These are phyloP conservation scores for Zygotorulaspora florentina DNA, from an alignment of 805 yeast genomes.

Conservation along the genomic window DNA sequence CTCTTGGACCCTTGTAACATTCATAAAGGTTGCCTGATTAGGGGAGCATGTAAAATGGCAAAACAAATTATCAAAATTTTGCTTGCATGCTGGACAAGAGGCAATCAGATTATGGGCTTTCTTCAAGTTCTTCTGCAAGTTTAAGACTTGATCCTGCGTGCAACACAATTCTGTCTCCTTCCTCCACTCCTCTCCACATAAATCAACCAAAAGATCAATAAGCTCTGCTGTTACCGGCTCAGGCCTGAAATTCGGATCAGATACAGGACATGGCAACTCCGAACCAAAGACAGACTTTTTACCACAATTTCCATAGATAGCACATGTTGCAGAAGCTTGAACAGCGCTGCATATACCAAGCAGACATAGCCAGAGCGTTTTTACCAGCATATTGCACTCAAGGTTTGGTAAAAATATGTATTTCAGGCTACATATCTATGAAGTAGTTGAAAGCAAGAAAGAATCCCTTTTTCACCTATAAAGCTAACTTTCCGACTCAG, in stretches of 20 bases:
- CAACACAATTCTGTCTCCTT: slow-evolving; percentile 60
- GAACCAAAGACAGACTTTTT: slow-evolving; percentile 73
- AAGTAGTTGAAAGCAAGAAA: not conserved
- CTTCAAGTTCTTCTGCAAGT: slow-evolving; percentile 55
- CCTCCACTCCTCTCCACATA: slow-evolving; percentile 74
- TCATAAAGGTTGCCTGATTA: slow-evolving; percentile 67
- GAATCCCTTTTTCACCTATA: not conserved
- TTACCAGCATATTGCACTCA: slow-evolving; percentile 2
- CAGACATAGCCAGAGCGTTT: slow-evolving; percentile 5
- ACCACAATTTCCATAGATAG: slow-evolving; percentile 57
- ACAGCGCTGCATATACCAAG: slow-evolving; percentile 11
- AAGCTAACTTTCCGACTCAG: not conserved
- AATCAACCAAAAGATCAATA: slow-evolving; percentile 42
- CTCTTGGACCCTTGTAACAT: slow-evolving; percentile 48
- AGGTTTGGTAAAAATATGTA: too few species aligned
- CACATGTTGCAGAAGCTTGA: slow-evolving; percentile 27
- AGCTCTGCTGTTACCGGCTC: slow-evolving; percentile 38
- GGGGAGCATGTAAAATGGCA: slow-evolving; percentile 91
- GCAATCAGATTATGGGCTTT: slow-evolving; percentile 78
- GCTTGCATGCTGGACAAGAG: slow-evolving; percentile 89
- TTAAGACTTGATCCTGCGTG: slow-evolving; percentile 53
- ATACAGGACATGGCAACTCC: slow-evolving; percentile 72
- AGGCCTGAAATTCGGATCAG: slow-evolving; percentile 46
- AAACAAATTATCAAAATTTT: slow-evolving; percentile 78
- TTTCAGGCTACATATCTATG: not conserved